Evolutionary conservation across 208 protist species (phyloP), one percentile per base, ranked within the genome.

Genomic region (Angomonas ambiguus): DNA sequence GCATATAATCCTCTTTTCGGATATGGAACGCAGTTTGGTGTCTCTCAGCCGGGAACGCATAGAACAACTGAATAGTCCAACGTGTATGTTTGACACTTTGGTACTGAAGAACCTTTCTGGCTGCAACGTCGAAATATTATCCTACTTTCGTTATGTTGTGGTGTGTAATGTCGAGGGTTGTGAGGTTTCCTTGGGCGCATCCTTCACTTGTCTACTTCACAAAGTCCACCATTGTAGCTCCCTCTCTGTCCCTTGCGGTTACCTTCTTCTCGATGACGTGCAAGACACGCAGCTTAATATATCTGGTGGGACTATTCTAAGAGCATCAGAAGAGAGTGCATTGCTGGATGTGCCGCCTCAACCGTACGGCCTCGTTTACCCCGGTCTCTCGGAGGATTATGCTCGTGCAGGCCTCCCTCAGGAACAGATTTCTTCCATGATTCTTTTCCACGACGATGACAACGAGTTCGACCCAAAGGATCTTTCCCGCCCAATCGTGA

Each of bases 351-450:
- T 24, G 11, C 22, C 49, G 27, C 18, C 33, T 3, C 3, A 33
- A 30, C 53, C 53, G 28, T 92, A 92, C 67, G 55, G 56, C 24
- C 45, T 91, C 22, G 33, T 67, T 0, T 95, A 95, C 53, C 34
- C 75, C 24, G 89, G 89, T 0, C 63, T 95, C 6, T 72, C 69
- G 35, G 72, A 77, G 41, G 84, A 92, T 67, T 91, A 76, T 64
- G 73, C 72, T 4, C 74, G 67, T 0, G 69, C 87, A 22, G 73
- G 79, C 25, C 67, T 92, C 13, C 60, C 83, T 16, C 76, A 87
- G 18, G 83, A 91, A 68, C 75, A 82, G 31, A 8, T 48, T 20
- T 34, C 51, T 18, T 67, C 59, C 31, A 33, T 45, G n/a, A 35
- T 32, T 5, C 35, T 34, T 13, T 59, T 57, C 31, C 22, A 62